A percentile compares a stretch with the other conserved stretches of the same genome.
These are phyloP conservation scores for Pseudozyma sp. DNA, from an alignment of 1,284 basidiomycete genomes.

Conservation along the genomic window DNA sequence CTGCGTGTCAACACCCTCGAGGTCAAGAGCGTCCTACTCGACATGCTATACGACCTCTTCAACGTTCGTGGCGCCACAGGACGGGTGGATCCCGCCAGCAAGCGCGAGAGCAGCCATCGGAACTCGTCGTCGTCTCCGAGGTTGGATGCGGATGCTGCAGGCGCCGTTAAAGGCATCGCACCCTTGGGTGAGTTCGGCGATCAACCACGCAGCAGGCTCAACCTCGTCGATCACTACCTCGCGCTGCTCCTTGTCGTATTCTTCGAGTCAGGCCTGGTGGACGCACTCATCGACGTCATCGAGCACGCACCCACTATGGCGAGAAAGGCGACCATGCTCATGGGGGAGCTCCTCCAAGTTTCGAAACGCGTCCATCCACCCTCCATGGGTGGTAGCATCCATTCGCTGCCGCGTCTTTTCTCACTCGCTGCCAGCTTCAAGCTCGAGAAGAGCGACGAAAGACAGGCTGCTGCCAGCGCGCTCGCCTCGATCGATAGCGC, in stretches of 20 bases:
- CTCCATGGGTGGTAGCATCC: slow-evolving; percentile 80
- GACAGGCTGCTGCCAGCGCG: slow-evolving; percentile 85
- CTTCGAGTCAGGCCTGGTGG: slow-evolving; percentile 80
- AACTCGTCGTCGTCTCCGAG: slow-evolving; percentile 21
- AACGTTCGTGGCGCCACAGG: slow-evolving; percentile 70
- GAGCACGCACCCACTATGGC: slow-evolving; percentile 46
- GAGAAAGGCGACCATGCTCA: slow-evolving; percentile 80
- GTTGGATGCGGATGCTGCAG: slow-evolving; percentile 4
- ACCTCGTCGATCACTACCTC: slow-evolving; percentile 91
- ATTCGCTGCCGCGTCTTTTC: slow-evolving; percentile 89
- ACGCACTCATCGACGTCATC: slow-evolving; percentile 61
- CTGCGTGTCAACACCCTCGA: slow-evolving; percentile 87
- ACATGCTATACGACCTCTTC: slow-evolving; percentile 93
- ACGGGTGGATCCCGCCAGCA: slow-evolving; percentile 41
- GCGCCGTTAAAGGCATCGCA: slow-evolving; percentile 8
- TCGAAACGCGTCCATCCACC: slow-evolving; percentile 89
- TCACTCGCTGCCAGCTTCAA: slow-evolving; percentile 80
- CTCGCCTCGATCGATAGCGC: slow-evolving; percentile 90
- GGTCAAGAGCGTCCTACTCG: slow-evolving; percentile 76
- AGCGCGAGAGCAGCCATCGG: slow-evolving; percentile 41
- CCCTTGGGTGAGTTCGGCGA: slow-evolving; percentile 46
- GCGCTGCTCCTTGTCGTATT: slow-evolving; percentile 88
- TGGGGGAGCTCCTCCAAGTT: slow-evolving; percentile 89
- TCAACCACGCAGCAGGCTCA: slow-evolving; percentile 72
- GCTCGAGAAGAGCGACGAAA: slow-evolving; percentile 68